Evolutionary conservation across 1,284 basidiomycete species (phyloP), one percentile per base, ranked within the genome.

Genomic region (Mycosarcoma maydis): DNA sequence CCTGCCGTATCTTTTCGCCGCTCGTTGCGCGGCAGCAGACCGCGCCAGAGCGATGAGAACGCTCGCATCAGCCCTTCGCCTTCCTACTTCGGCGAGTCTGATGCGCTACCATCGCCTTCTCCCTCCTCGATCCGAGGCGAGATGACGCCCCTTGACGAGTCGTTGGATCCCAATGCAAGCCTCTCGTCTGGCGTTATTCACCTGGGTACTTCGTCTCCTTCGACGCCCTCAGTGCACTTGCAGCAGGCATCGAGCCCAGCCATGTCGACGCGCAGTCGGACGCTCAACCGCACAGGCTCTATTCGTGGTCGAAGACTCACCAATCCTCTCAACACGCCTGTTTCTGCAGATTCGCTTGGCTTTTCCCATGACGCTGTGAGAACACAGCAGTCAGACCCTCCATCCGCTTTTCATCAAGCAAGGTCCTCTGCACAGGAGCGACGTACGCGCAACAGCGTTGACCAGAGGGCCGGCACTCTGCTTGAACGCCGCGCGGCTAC

Each of bases 201-300:
- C n/a, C 30, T 61, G 2, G 57, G 57, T 13, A 61, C 57, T 0
- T 38, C 57, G 13, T 54, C 54, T 2, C 50, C 58, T 6, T 49
- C 53, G 6, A 62, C 49, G 13, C 44, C 62, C 16, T 57, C 27
- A 19, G 45, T 44, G 24, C 57, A 51, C 7, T n/a, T 51, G 44
- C 53, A 56, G 32, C 53, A 56, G 40, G 41, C 53, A 16, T 46
- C 58, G 22, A 62, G 65, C 30, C 65, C 54, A 11, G 65, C 65
- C 58, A 68, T 68, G 65, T 68, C 65, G 36, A 68, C 65, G 9
- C 54, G 65, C 24, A 68, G 65, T 34, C 65, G 65, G 6, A 68
- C 65, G 19, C 41, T 61, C 10, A 54, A 56, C 11, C 54, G 58
- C 13, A 47, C 58, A 5, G 47, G 47, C 38, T 58, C 65, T 9